phyloP scores from a whole-genome alignment of 805 yeast genomes.

The Ogataea kodamae region DNA sequence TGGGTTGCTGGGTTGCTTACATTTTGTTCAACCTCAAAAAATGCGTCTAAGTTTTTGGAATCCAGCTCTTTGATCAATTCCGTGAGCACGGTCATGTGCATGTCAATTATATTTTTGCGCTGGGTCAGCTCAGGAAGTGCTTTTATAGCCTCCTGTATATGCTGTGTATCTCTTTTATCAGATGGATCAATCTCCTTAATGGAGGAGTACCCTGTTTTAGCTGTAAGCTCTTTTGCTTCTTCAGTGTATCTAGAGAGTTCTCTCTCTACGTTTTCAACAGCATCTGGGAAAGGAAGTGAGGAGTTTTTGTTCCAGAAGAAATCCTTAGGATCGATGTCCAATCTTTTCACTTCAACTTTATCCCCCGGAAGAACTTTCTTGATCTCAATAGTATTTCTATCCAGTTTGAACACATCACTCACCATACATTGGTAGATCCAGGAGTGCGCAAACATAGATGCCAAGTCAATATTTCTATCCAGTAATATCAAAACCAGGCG shows the following conservation, averaged over 20 bases:
- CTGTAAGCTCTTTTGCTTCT: constrained; percentile 84
- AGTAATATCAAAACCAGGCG: constrained; percentile 76
- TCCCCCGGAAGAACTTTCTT: constrained; percentile 34
- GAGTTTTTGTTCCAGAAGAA: constrained; percentile 87
- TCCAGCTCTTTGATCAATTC: constrained; percentile 78
- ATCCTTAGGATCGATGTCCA: constrained; percentile 90
- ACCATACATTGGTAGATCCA: constrained; percentile 98
- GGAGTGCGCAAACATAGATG: constrained; percentile 93
- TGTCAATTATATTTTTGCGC: constrained; percentile 82
- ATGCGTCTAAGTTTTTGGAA: constrained; percentile 81
- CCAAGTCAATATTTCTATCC: constrained; percentile 86
- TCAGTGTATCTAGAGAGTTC: constrained; percentile 78
- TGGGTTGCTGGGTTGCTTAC: constrained; percentile 57
- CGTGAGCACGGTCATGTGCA: constrained; percentile 95
- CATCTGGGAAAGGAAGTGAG: constrained; percentile 93
- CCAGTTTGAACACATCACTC: constrained; percentile 81
- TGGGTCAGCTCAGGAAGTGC: constrained; percentile 90
- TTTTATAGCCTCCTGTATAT: constrained; percentile 82
- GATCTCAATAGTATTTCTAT: constrained; percentile 76
- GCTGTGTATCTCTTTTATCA: constrained; percentile 52
- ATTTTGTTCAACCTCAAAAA: constrained; percentile 91
- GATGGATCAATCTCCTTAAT: constrained; percentile 72
- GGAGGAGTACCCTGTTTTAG: constrained; percentile 67
- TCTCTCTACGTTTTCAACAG: constrained; percentile 92
- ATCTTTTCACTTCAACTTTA: constrained; percentile 47